Conservation (phyloP, 768 basidiomycete species). For the Phaeotremella skinneri region DNA sequence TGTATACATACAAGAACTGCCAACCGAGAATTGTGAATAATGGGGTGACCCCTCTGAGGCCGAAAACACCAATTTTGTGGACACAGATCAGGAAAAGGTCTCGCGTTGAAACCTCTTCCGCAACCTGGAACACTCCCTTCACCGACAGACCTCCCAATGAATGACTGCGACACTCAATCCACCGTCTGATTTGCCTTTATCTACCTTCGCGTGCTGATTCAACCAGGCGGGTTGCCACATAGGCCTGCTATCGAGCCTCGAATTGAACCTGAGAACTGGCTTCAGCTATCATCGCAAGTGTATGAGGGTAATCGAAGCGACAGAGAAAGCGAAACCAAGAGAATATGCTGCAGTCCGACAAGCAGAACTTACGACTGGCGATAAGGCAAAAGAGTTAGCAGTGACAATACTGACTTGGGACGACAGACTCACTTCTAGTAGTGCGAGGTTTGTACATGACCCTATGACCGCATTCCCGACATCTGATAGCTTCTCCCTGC, state of each 20-base stretch:
- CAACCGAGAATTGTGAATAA: too few relatives aligned
- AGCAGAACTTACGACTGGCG: slow-evolving; percentile 23
- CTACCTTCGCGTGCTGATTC: too few relatives aligned
- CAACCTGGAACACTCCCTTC: too few relatives aligned
- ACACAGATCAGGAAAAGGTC: too few relatives aligned
- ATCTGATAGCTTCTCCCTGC: slow-evolving; percentile 87
- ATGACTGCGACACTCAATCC: too few relatives aligned
- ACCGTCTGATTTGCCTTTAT: too few relatives aligned
- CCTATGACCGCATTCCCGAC: slow-evolving; percentile 92
- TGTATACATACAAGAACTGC: too few relatives aligned
- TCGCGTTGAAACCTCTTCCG: too few relatives aligned
- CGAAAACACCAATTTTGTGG: too few relatives aligned
- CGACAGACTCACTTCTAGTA: slow-evolving; percentile 79
- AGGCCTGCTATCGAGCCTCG: slow-evolving; percentile 69
- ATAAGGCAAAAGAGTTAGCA: background rate
- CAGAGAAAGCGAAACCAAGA: slow-evolving; percentile 5
- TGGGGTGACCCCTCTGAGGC: too few relatives aligned
- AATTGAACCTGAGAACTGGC: slow-evolving; percentile 48
- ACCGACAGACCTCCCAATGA: too few relatives aligned
- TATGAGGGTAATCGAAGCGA: background rate
- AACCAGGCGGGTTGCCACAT: too few relatives aligned
- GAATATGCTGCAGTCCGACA: background rate
- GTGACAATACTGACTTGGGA: background rate
- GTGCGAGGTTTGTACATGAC: slow-evolving; percentile 99
- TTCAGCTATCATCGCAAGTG: slow-evolving; percentile 41